Evolutionary conservation across 2,329 filamentous ascomycete genomes (phyloP), one percentile per base, ranked within the genome.

Genomic region (Ceratocystis diversiconidia): DNA sequence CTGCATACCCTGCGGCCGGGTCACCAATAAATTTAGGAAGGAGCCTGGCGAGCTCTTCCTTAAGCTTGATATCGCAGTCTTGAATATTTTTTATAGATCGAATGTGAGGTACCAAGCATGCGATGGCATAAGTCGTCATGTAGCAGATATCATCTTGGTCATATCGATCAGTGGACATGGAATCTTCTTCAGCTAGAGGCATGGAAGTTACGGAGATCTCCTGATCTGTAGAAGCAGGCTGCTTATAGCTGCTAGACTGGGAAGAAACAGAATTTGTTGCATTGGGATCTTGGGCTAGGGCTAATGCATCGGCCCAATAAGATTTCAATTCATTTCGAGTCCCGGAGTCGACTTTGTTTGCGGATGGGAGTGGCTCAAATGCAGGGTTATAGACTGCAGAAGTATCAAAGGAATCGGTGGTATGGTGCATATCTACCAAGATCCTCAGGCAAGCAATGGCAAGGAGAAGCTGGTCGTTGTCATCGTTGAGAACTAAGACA

Each of bases 61-160:
- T 52, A 1, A 52, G 12, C 48, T 3, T 15, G 8, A 25, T 25
- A 25, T 52, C 48, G 12, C 48, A 52, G 48, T 8, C 19, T 25
- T 25, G 4, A 3, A 52, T 10, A 5, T 25, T 52, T 25, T 52
- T 19, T 25, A 63, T 32, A n/a, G 22, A 22, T 8, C 17, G 22
- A 28, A 63, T 32, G 32, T 63, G 61, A n/a, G 61, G 61, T 22
- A 63, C 5, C n/a, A 63, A 28, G 30, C 43, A 63, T 1, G 44
- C 44, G n/a, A 63, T 41, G 25, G 61, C 61, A 15, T 63, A 63
- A 12, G 61, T 63, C 10, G 44, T 63, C 61, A 63, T 63, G 61
- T 63, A 63, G 25, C 43, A 50, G 10, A 63, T 22, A 36, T 63
- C 61, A 30, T 63, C 61, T 12, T 63, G 43, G 28, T 63, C 61